Conservation (phyloP, 257 asterid genomes). For the Solanum lycopersicoides region DNA sequence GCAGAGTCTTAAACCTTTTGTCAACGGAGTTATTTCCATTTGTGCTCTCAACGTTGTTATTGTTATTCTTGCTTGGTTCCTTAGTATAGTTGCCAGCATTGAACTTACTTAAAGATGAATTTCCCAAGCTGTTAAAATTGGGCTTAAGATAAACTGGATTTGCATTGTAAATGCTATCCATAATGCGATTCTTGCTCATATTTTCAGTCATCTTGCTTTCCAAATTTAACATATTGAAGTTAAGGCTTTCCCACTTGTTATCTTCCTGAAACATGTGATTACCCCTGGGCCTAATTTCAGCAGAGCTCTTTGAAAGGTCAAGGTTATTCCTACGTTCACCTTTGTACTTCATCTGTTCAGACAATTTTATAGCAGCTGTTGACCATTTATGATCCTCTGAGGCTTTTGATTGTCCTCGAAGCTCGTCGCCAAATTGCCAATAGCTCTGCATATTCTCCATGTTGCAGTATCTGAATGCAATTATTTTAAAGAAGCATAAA, state of each 20-base stretch:
- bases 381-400: conserved; percentile 87
- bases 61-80: conserved; percentile 28
- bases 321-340: conserved; percentile 69
- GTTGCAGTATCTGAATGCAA: conserved; percentile 13
- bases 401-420: conserved; percentile 79
- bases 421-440: conserved; percentile 93
- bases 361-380: conserved; percentile 74
- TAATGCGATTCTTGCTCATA: conserved; percentile 25
- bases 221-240: conserved; percentile 66
- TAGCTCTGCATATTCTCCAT: conserved; percentile 67
- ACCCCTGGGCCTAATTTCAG: conserved; percentile 54
- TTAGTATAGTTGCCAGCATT: conserved; percentile 27
- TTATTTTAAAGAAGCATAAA: background rate
- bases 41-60: conserved; percentile 34
- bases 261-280: conserved; percentile 57
- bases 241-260: conserved; percentile 66
- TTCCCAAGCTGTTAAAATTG: conserved; percentile 26
- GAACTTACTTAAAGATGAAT: conserved; percentile 43
- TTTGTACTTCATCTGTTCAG: conserved; percentile 75
- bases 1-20: conserved; percentile 94
- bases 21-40: conserved; percentile 42
- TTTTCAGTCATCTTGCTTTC: conserved; percentile 53
- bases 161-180: conserved; percentile 43
- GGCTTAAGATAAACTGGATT: conserved; percentile 59
- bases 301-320: conserved; percentile 62